phyloP scores from a whole-genome alignment of 2,329 filamentous ascomycete species.

The Helminthosporium solani region DNA sequence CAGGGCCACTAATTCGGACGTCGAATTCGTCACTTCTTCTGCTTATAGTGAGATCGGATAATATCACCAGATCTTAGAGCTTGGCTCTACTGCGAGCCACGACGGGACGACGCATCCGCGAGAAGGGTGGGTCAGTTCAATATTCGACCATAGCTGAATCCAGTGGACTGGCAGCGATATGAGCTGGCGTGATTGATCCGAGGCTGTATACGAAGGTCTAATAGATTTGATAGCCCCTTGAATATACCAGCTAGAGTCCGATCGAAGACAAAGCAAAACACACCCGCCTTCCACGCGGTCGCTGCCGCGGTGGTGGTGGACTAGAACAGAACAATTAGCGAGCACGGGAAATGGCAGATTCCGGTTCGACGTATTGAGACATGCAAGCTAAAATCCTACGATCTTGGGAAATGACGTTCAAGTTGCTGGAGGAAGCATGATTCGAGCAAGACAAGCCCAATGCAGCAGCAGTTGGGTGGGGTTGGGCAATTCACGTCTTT shows the following conservation, averaged over 20 bases:
- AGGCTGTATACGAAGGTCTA: neutral
- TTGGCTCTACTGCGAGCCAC: neutral
- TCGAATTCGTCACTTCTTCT: conserved; percentile 1
- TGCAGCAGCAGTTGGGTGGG: too few relatives aligned
- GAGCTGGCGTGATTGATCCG: neutral
- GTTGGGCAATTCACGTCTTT: too few relatives aligned
- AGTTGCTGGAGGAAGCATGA: too few relatives aligned
- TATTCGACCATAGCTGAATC: neutral
- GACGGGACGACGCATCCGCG: neutral
- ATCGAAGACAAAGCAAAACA: neutral
- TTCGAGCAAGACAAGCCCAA: too few relatives aligned
- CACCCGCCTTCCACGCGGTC: neutral
- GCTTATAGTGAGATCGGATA: conserved; percentile 6
- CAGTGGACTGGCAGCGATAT: neutral
- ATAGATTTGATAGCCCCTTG: neutral
- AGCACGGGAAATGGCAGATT: too few relatives aligned
- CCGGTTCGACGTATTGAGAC: too few relatives aligned
- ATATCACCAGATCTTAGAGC: conserved; percentile 9
- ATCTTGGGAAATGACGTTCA: too few relatives aligned
- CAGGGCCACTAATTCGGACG: conserved; percentile 17
- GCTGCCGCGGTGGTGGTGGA: neutral
- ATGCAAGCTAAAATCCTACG: too few relatives aligned
- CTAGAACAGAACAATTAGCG: neutral
- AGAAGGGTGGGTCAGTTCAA: neutral
- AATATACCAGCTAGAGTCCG: neutral